phyloP scores from a whole-genome alignment of 441 rosid species.

The Eugenia klotzschiana region DNA sequence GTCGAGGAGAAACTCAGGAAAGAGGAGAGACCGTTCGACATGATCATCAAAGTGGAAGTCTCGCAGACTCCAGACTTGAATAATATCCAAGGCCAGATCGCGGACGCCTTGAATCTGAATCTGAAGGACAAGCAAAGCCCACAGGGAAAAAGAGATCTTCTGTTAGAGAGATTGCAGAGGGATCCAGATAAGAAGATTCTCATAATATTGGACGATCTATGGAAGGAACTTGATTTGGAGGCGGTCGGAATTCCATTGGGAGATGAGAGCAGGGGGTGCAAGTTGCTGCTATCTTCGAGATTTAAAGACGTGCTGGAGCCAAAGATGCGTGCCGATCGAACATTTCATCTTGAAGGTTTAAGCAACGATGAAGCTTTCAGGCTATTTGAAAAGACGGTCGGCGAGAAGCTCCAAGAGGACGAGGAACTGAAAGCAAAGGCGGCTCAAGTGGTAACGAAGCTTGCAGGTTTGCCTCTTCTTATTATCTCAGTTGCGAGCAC shows the following conservation, averaged over 20 bases:
- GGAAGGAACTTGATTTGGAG: not conserved
- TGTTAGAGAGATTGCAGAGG: not conserved
- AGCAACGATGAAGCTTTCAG: too few species aligned
- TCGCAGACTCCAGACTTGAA: not conserved
- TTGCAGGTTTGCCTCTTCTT: too few species aligned
- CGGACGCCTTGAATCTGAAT: not conserved
- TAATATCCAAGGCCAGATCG: not conserved
- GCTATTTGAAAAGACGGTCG: too few species aligned
- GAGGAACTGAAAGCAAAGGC: too few species aligned
- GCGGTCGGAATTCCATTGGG: not conserved
- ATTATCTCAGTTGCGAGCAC: too few species aligned
- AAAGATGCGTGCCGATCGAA: too few species aligned
- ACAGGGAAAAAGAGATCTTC: not conserved
- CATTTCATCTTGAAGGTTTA: too few species aligned
- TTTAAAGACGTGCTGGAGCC: not conserved
- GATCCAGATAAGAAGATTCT: not conserved
- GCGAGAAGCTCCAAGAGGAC: too few species aligned
- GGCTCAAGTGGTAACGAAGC: too few species aligned
- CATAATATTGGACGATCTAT: not conserved
- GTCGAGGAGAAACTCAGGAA: not conserved
- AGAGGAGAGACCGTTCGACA: not conserved
- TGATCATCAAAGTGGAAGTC: not conserved
- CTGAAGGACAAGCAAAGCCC: too few species aligned
- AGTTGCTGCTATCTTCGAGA: not conserved
- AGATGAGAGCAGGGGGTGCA: not conserved